phyloP scores from a whole-genome alignment of 2,329 filamentous ascomycete species.

The Magnaporthiopsis rhizophila region DNA sequence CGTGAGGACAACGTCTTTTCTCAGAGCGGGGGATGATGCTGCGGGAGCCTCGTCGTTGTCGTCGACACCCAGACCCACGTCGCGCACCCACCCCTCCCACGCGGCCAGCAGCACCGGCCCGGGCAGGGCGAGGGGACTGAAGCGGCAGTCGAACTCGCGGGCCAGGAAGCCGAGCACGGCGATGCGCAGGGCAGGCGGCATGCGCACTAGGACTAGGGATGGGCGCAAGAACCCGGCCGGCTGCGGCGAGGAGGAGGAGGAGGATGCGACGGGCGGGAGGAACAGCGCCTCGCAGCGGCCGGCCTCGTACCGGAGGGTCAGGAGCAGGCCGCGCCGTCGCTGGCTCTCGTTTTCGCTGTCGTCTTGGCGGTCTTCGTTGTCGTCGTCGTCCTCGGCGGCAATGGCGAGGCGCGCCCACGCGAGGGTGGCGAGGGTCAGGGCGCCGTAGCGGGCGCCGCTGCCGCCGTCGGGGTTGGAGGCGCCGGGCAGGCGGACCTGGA shows the following conservation, averaged over 20 bases:
- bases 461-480: background rate
- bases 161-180: conserved; percentile 44
- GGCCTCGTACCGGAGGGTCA: conserved; percentile 46
- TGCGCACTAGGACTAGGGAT: conserved; percentile 45
- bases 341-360: conserved; percentile 6
- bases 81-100: conserved; percentile 6
- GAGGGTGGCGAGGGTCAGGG: conserved; percentile 7
- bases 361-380: background rate
- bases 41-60: conserved; percentile 18
- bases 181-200: conserved; percentile 44
- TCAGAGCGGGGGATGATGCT: conserved; percentile 14
- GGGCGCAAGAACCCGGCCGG: conserved; percentile 34
- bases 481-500: conserved; percentile 39
- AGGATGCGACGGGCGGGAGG: background rate
- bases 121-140: conserved; percentile 40
- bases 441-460: conserved; percentile 5
- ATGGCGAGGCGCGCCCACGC: conserved; percentile 11
- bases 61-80: conserved; percentile 12
- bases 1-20: conserved; percentile 41
- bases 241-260: background rate
- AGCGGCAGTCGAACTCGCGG: conserved; percentile 47
- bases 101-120: conserved; percentile 38
- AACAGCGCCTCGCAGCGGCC: conserved; percentile 42
- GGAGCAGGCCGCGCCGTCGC: conserved; percentile 27
- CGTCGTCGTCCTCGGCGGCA: conserved; percentile 1